phyloP scores from a whole-genome alignment of 164 flowering plant genomes.

The Malania oleifera region DNA sequence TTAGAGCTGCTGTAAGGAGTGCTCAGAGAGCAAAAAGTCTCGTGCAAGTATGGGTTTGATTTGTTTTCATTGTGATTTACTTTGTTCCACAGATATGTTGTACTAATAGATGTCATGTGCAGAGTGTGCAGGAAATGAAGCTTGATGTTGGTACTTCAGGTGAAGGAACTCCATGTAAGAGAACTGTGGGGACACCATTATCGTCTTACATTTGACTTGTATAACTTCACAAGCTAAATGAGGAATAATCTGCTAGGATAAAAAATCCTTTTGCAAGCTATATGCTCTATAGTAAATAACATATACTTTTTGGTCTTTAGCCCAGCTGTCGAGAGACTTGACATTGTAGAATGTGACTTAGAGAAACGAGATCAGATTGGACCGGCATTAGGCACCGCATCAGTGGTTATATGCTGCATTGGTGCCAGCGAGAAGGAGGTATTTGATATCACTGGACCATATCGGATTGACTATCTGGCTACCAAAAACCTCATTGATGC shows the following conservation, averaged over 20 bases:
- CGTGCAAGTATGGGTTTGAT: constrained; percentile 42
- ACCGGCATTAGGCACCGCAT: constrained; percentile 71
- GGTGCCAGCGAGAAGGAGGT: constrained; percentile 98
- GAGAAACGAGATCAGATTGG: constrained; percentile 58
- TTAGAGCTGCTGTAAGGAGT: constrained; percentile 87
- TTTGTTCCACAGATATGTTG: neutral
- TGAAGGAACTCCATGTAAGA: constrained; percentile 48
- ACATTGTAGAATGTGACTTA: constrained; percentile 92
- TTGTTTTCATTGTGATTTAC: constrained; percentile 6
- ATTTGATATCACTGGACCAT: constrained; percentile 90
- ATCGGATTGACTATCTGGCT: constrained; percentile 81
- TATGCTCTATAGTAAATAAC: constrained; percentile 32
- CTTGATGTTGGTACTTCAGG: constrained; percentile 34
- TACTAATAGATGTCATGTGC: constrained; percentile 15
- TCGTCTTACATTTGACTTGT: constrained; percentile 2
- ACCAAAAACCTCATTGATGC: constrained; percentile 86
- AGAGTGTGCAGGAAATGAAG: constrained; percentile 75
- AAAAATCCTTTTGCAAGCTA: neutral
- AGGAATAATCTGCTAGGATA: neutral
- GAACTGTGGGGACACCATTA: neutral
- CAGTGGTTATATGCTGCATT: constrained; percentile 86
- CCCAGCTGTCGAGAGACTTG: constrained; percentile 97
- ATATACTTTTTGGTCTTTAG: constrained; percentile 65
- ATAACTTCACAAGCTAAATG: neutral
- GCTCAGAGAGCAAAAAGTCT: constrained; percentile 58